These are phyloP conservation scores for Acephala macrosclerotiorum DNA, from an alignment of 2,329 filamentous ascomycete genomes.

Conservation along the genomic window DNA sequence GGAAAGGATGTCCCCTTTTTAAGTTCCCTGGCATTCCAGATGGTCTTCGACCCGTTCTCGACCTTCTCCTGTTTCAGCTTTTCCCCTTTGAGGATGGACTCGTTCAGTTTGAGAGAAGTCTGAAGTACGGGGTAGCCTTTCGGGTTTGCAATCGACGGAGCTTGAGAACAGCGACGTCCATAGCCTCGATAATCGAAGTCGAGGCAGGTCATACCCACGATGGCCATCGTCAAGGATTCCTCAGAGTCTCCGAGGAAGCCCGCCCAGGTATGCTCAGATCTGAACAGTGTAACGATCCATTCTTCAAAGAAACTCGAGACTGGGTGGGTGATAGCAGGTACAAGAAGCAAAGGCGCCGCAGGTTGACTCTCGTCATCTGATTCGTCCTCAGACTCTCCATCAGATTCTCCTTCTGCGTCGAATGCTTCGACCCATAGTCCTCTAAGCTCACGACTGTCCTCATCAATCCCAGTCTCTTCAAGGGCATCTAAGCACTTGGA, in stretches of 20 bases:
- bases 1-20: neutral
- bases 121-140: neutral
- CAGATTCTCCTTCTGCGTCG: slow-evolving; percentile 21
- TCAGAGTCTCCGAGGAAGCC: slow-evolving; percentile 24
- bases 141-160: neutral
- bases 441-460: slow-evolving; percentile 26
- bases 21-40: neutral
- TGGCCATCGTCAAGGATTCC: slow-evolving; percentile 27
- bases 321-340: too few species aligned
- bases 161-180: neutral
- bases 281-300: neutral
- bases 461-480: slow-evolving; percentile 16
- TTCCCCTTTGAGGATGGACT: neutral
- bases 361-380: slow-evolving; percentile 9
- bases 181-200: slow-evolving; percentile 12
- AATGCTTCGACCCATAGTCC: slow-evolving; percentile 30
- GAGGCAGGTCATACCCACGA: slow-evolving; percentile 23
- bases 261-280: slow-evolving; percentile 14
- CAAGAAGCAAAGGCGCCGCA: too few species aligned
- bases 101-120: neutral
- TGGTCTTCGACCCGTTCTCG: neutral
- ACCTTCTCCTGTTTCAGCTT: neutral
- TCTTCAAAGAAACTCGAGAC: neutral
- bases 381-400: slow-evolving; percentile 15
- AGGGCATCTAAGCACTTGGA: slow-evolving; percentile 23